Base-by-base conservation (phyloP, 352 stramenopile genomes). In the Globisporangium nunn region DNA sequence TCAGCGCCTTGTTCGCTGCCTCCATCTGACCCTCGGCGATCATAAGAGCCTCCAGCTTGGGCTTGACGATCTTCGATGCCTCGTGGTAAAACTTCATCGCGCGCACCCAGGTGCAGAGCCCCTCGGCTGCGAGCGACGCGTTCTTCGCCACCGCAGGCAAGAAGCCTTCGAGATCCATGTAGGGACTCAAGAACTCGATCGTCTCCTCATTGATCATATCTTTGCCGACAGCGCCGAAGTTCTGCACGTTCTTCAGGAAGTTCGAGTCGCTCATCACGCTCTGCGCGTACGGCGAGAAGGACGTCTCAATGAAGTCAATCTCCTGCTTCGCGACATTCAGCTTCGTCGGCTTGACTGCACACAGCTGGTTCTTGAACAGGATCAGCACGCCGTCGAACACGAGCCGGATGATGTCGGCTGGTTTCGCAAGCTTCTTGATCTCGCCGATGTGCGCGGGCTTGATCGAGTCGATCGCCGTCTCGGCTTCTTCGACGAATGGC, bases 31-130 rank as follows among this genome's bases (percentile, higher is more conserved):
- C 93, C 74, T 98, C 93, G 2, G 96, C 96, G 31, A 99, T 96
- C 47, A 83, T 87, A 11, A 99, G 81, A 28, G 96, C 96, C 67
- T 99, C 97, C 2, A 99, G 81, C 70, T 99, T 99, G 8, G 97
- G 97, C 66, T 99, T 99, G 14, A 99, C 96, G 60, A 99, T 97
- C 69, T 98, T 99, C 29, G 92, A 98, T 1, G 96, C 97, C 67
- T 98, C 91, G 70, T 99, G 96, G 74, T 99, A 99, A 60, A 96
- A 98, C 63, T 98, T 98, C 97, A 99, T 99, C 1, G 97, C 97
- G 37, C 88, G 76, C 56, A 98, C 96, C 87, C 96, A 99, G 29
- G 90, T 98, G 63, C 96, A 99, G 30, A 99, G 70, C 3, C 96
- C 96, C 67, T 99, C 95, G 1, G 96, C 96, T 48, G 96, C 96